Percentiles rank a stretch among this genome's conserved stretches.
These are phyloP conservation scores for Licmophora abbreviata DNA, from an alignment of 108 stramenopile species.

Conservation along the genomic window DNA sequence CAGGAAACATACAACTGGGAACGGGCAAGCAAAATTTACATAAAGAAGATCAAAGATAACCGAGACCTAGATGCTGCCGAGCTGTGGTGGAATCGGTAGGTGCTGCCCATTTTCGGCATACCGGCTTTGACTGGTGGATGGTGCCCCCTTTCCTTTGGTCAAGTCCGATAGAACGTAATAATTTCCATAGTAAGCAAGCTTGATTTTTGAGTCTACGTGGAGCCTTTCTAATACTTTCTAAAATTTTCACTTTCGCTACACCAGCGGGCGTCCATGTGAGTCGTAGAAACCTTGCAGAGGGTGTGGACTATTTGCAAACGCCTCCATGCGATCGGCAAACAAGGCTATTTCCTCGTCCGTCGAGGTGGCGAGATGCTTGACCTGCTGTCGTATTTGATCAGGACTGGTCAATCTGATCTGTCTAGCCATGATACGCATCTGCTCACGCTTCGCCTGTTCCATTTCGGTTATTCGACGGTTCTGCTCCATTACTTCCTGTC, in stretches of 20 bases:
- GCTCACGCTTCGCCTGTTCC: slow-evolving; percentile 21
- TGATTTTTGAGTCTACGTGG: too few relatives aligned
- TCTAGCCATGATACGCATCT: slow-evolving; percentile 13
- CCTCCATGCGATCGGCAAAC: slow-evolving; percentile 12
- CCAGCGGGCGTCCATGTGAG: slow-evolving; percentile 25
- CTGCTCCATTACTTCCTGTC: slow-evolving; percentile 9
- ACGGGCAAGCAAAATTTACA: slow-evolving; percentile 81
- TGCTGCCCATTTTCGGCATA: too few relatives aligned
- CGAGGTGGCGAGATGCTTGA: slow-evolving; percentile 14
- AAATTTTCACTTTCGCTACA: too few relatives aligned
- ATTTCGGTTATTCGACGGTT: slow-evolving; percentile 17
- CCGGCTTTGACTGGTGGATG: too few relatives aligned
- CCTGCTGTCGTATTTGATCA: slow-evolving; percentile 7
- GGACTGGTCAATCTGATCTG: slow-evolving; percentile 5
- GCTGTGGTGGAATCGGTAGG: slow-evolving; percentile 77
- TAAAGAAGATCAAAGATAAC: slow-evolving; percentile 68
- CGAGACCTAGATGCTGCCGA: slow-evolving; percentile 82
- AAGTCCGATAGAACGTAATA: too few relatives aligned
- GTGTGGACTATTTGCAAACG: slow-evolving; percentile 27
- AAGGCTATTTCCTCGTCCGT: slow-evolving; percentile 19
- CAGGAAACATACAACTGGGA: slow-evolving; percentile 69
- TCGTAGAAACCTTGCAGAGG: slow-evolving; percentile 34
- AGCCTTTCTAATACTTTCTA: too few relatives aligned
- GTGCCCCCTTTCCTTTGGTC: too few relatives aligned
- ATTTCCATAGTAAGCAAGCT: too few relatives aligned